Evolutionary conservation across 2,329 filamentous ascomycete species (phyloP), one percentile per base, ranked within the genome.

Genomic region (Cordyceps pruinosa): DNA sequence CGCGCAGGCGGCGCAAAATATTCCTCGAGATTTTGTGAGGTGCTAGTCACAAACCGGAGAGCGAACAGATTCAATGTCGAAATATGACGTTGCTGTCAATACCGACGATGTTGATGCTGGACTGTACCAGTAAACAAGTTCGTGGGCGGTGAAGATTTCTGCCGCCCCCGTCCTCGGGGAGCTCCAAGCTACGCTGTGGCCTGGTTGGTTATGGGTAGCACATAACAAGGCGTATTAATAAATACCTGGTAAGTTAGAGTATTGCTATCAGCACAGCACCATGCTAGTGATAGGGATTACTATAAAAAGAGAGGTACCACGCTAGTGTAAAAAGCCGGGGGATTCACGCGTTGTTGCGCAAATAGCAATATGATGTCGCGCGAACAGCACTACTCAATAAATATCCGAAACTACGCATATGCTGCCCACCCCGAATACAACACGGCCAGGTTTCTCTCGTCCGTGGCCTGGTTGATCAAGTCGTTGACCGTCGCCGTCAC

Each of bases 401-500:
- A n/a, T n/a, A n/a, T n/a, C n/a, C n/a, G n/a, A n/a, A 37, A 8
- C 68, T 61, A 77, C 48, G 75, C 75, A 69, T 77, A 77, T 25
- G 75, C 75, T 49, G 74, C 75, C 75, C 75, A 77, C 32, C 75
- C 75, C 66, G 86, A 87, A 75, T 93, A 99, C 65, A 99, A 73
- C 42, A 97, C 86, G 2, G 94, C 93, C 66, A 99, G 70, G 68
- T 99, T 97, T 63, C 83, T 83, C 75, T 96, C 92, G 71, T 99
- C 94, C 2, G 88, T 93, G 8, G 94, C 93, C 73, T 96, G 89
- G 69, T 97, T 94, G 62, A 99, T 99, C 61, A 99, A 74, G 68
- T 99, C 94, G 67, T 97, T 97, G 55, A 99, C 94, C 15, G 91
- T 97, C 3, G 94, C 95, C 56, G 88, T 89, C 19, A 96, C 93